Percentiles rank a stretch among this genome's conserved stretches.
Conservation (phyloP, 306 rosid species). For the Spatholobus suberectus region DNA sequence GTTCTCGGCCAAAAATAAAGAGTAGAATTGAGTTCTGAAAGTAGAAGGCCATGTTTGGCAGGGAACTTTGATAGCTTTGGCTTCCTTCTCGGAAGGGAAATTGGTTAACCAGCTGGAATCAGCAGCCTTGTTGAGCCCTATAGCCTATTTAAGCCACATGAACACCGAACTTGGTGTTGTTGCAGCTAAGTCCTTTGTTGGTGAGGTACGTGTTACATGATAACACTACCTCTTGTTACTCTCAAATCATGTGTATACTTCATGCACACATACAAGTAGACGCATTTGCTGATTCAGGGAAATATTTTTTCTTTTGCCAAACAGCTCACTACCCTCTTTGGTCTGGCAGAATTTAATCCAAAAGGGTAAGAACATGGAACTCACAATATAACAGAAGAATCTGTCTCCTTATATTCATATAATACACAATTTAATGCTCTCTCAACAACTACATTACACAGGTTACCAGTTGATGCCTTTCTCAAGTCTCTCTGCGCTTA, state of each 20-base stretch:
- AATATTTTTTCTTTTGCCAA: slow-evolving; percentile 3
- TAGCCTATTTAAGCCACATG: slow-evolving; percentile 85
- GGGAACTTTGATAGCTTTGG: slow-evolving; percentile 81
- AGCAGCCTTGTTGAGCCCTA: slow-evolving; percentile 78
- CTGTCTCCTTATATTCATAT: neutral
- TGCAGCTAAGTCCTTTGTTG: slow-evolving; percentile 68
- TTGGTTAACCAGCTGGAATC: slow-evolving; percentile 68
- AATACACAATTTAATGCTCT: slow-evolving; percentile 10
- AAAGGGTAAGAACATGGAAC: slow-evolving; percentile 54
- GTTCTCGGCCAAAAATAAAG: neutral
- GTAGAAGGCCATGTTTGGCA: slow-evolving; percentile 46
- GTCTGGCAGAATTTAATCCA: slow-evolving; percentile 80
- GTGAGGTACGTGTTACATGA: slow-evolving; percentile 58
- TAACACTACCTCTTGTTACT: neutral
- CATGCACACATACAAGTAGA: neutral
- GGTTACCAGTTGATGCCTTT: slow-evolving; percentile 53
- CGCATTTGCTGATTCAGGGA: neutral
- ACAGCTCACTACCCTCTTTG: slow-evolving; percentile 61
- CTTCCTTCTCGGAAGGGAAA: slow-evolving; percentile 75
- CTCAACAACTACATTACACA: slow-evolving; percentile 33
- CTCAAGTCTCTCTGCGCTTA: slow-evolving; percentile 53
- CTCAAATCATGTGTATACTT: neutral
- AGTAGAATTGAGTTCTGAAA: slow-evolving; percentile 3
- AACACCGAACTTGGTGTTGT: slow-evolving; percentile 60
- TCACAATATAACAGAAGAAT: neutral